Conservation (phyloP, 352 stramenopile species). For the Thalassiosira ordinaria region DNA sequence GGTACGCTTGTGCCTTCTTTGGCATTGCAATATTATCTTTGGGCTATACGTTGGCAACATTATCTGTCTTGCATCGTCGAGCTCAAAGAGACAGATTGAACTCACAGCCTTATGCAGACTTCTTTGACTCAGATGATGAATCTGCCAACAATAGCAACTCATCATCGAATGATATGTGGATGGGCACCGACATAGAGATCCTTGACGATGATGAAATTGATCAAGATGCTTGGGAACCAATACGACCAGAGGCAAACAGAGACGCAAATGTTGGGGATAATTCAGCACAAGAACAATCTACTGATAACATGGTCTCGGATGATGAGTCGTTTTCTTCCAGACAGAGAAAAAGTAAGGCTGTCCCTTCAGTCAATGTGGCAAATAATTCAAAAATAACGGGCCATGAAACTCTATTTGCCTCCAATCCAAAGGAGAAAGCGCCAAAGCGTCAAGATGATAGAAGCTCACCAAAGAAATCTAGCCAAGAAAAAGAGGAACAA, state of each 20-base stretch:
- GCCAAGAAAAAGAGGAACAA: constrained; percentile 49
- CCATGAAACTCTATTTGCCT: constrained; percentile 25
- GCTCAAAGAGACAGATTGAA: constrained; percentile 27
- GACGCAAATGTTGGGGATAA: not conserved
- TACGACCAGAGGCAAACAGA: constrained; percentile 25
- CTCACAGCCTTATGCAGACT: constrained; percentile 40
- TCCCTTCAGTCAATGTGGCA: constrained; percentile 26
- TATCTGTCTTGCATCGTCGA: constrained; percentile 39
- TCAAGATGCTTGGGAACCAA: constrained; percentile 49
- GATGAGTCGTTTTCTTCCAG: constrained; percentile 30
- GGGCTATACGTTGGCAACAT: constrained; percentile 45
- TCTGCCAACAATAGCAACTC: constrained; percentile 21
- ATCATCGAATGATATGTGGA: constrained; percentile 36
- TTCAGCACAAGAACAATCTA: not conserved
- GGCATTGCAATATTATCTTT: constrained; percentile 63
- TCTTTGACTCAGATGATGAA: constrained; percentile 45
- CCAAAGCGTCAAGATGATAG: not conserved
- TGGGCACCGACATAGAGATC: constrained; percentile 46
- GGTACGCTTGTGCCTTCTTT: constrained; percentile 67
- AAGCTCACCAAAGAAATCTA: constrained; percentile 8
- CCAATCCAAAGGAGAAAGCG: constrained; percentile 21
- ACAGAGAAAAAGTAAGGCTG: constrained; percentile 14
- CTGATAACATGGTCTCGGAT: constrained; percentile 49
- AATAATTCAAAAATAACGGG: constrained; percentile 21
- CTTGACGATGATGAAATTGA: constrained; percentile 51